phyloP scores from a whole-genome alignment of 75 land plant genomes.

The Sequoia sempervirens region DNA sequence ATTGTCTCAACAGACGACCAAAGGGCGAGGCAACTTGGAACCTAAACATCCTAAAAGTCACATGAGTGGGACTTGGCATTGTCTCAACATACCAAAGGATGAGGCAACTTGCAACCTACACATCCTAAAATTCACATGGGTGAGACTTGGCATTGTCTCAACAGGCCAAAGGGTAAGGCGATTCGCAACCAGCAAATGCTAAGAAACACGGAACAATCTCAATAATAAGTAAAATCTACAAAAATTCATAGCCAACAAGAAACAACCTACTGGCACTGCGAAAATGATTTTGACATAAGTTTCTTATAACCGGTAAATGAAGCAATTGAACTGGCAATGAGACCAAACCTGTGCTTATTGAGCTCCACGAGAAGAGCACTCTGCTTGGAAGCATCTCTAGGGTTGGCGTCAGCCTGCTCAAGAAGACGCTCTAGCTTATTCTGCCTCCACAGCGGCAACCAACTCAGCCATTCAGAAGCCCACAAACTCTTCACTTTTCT shows the following conservation, averaged over 20 bases:
- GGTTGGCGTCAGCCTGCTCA: slow-evolving; percentile 82
- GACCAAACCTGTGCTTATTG: slow-evolving; percentile 69
- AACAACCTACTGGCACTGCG: neutral
- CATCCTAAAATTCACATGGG: neutral
- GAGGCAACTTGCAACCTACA: neutral
- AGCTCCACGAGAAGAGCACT: slow-evolving; percentile 71
- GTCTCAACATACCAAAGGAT: no score
- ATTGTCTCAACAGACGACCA: no score
- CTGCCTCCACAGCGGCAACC: slow-evolving; percentile 84
- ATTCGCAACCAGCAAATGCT: neutral
- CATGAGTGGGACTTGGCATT: neutral
- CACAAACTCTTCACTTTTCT: slow-evolving; percentile 18
- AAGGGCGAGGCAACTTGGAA: no score
- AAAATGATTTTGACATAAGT: neutral
- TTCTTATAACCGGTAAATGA: neutral
- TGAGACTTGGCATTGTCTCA: neutral
- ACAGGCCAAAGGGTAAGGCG: neutral
- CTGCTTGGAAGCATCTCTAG: slow-evolving; percentile 76
- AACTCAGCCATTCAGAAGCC: slow-evolving; percentile 41
- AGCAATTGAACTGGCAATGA: neutral
- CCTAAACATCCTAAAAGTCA: neutral
- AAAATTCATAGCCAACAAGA: neutral
- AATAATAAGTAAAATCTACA: neutral
- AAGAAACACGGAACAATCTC: neutral
- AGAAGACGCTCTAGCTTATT: slow-evolving; percentile 65